Evolutionary conservation across 2,329 filamentous ascomycete genomes (phyloP).

Genomic region (Trichophyton equinum): DNA sequence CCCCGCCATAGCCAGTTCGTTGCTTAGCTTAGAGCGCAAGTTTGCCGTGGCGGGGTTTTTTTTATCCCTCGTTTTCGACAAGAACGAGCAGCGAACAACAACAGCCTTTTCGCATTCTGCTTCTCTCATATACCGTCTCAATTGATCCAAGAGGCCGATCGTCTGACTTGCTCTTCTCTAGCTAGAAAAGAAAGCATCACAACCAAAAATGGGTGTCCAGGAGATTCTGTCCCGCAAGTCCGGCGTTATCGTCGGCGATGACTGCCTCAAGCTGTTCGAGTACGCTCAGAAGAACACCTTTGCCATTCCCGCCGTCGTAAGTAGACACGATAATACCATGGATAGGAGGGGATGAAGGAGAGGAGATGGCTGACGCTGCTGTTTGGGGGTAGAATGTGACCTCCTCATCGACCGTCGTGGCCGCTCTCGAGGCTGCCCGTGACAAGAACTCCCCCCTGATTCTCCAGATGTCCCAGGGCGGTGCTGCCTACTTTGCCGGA

Average conservation of each 20-base stretch:
- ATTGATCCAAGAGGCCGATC: neutral
- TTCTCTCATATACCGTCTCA: neutral
- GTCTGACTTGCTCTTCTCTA: neutral
- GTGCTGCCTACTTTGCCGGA: slow-evolving; percentile 83
- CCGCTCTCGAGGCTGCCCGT: slow-evolving; percentile 84
- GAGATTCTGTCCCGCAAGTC: slow-evolving; percentile 51
- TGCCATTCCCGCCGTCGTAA: slow-evolving; percentile 69
- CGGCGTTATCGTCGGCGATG: slow-evolving; percentile 56
- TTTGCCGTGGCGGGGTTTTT: neutral
- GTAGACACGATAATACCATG: slow-evolving; percentile 14
- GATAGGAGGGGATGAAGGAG: slow-evolving; percentile 7
- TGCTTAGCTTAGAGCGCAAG: neutral
- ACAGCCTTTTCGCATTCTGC: neutral
- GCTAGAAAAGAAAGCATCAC: neutral
- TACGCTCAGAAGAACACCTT: slow-evolving; percentile 80
- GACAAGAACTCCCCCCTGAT: slow-evolving; percentile 86
- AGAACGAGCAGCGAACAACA: no score
- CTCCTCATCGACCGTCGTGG: slow-evolving; percentile 75
- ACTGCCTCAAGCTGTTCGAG: slow-evolving; percentile 64
- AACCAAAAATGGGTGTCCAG: slow-evolving; percentile 31
- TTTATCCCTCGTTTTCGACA: neutral
- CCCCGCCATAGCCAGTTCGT: neutral
- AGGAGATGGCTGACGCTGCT: slow-evolving; percentile 4
- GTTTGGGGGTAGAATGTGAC: slow-evolving; percentile 58
- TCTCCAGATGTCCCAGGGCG: slow-evolving; percentile 86